Percentiles rank a stretch among this genome's conserved stretches.
These are phyloP conservation scores for Hansenula lynferdii DNA, from an alignment of 1,139 yeast genomes.

Conservation along the genomic window DNA sequence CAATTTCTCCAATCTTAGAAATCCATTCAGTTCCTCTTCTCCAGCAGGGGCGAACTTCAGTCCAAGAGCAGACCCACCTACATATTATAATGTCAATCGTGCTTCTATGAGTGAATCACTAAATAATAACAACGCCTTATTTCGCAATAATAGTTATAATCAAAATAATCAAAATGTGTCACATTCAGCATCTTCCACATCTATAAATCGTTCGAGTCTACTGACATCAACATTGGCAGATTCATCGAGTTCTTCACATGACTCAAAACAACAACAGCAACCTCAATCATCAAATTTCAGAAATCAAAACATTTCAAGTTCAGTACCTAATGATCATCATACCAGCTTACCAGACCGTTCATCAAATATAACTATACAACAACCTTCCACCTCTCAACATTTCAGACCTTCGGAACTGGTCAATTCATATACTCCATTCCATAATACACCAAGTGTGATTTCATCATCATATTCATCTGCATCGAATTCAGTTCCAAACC, in stretches of 20 bases:
- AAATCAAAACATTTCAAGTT: conserved; percentile 6
- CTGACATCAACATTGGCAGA: conserved; percentile 26
- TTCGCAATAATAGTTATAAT: neutral
- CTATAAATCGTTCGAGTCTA: conserved; percentile 22
- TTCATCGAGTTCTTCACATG: conserved; percentile 4
- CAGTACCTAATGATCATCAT: neutral
- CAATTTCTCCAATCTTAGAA: conserved; percentile 15
- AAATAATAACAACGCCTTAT: neutral
- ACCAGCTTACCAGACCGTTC: conserved; percentile 9
- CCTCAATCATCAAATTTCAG: too few species aligned
- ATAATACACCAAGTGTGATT: conserved; percentile 52
- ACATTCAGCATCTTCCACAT: conserved; percentile 5
- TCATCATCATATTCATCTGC: conserved; percentile 34
- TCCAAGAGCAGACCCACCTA: conserved; percentile 17
- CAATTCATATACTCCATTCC: conserved; percentile 31
- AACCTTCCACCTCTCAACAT: conserved; percentile 20
- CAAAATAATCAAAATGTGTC: neutral
- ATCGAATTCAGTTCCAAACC: conserved; percentile 19
- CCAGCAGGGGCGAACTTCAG: conserved; percentile 19
- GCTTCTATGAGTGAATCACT: conserved; percentile 5
- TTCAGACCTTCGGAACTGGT: conserved; percentile 18
- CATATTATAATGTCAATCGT: conserved; percentile 6
- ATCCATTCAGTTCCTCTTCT: conserved; percentile 14
- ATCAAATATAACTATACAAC: conserved; percentile 17
- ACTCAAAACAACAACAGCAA: too few species aligned